Base-by-base conservation (phyloP, 2,329 filamentous ascomycete species). In the Polytolypa hystricis region DNA sequence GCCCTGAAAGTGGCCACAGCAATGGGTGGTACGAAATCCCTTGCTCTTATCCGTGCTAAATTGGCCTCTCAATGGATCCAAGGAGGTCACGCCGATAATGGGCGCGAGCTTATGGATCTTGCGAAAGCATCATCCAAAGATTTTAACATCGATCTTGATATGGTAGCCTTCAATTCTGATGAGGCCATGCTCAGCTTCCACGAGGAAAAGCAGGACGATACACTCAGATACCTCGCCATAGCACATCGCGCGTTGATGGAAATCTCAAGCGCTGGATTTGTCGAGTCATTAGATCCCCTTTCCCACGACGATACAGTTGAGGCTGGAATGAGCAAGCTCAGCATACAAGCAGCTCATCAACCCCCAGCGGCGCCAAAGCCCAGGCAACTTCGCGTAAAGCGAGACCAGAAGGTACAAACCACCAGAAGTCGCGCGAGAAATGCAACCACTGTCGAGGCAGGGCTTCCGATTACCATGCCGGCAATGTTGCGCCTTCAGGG, bases 1-100 rank as follows among this genome's bases (percentile, higher is more conserved):
- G 86, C 86, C 0, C 68, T 81, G 37, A 84, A 81, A 50, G 73
- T 93, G 41, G 84, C 84, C 15, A 69, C 71, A 40, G 74, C 72
- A n/a, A 73, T 82, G 6, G 66, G 72, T 32, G 78, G 81, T 0
- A 67, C 72, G 23, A 67, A 78, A 9, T 61, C 70, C 2, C 54
- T 65, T 18, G 57, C 65, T 14, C 61, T 67, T 26, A 67, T 65
- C 30, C 57, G 66, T 48, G 61, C 64, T 33, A 49, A 69, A 45
- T 50, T 67, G 34, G 65, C 62, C 10, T 57, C 66, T 33, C 63
- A 66, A 35, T 69, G 65, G 58, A 62, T 67, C 29, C 61, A 66
- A 30, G 66, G 69, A 36, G 69, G 67, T 4, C 58, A 66, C 45
- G 40, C 65, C 2, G 57, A 63, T 10, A 69, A 73, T 50, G 71